These are phyloP conservation scores for Venturia carpophila DNA, from an alignment of 2,329 filamentous ascomycete species.

Conservation along the genomic window DNA sequence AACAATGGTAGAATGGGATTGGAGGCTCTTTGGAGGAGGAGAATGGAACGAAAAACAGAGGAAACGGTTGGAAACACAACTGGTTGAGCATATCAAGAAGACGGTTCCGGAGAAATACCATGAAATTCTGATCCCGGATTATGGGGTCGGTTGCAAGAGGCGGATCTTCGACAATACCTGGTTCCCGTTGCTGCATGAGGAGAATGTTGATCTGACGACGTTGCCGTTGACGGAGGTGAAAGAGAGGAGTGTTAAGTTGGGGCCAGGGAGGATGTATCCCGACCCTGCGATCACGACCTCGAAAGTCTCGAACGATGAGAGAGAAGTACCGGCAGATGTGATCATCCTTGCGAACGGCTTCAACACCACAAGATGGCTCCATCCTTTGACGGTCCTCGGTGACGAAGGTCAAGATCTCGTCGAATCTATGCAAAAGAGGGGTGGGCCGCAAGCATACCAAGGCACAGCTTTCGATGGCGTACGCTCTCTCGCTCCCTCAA, in stretches of 20 bases:
- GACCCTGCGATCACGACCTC: constrained; percentile 9
- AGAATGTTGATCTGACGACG: constrained; percentile 48
- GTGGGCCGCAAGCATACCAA: constrained; percentile 56
- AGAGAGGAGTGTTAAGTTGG: constrained; percentile 43
- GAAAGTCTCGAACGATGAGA: constrained; percentile 26
- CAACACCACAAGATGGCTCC: constrained; percentile 47
- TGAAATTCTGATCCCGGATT: constrained; percentile 54
- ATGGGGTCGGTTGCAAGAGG: constrained; percentile 56
- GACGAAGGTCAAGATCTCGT: constrained; percentile 43
- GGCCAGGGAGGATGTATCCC: constrained; percentile 43
- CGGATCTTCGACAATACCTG: constrained; percentile 53
- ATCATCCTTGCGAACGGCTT: constrained; percentile 58
- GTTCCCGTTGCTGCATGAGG: constrained; percentile 44
- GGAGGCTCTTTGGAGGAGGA: constrained; percentile 40
- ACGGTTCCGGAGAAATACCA: constrained; percentile 53
- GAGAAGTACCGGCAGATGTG: constrained; percentile 48
- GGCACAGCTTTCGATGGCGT: constrained; percentile 46
- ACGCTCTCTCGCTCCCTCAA: constrained; percentile 28
- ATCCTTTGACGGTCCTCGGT: constrained; percentile 47
- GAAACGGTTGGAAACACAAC: constrained; percentile 35
- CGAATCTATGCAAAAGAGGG: constrained; percentile 50
- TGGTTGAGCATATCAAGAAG: constrained; percentile 40
- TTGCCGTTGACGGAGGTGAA: constrained; percentile 43
- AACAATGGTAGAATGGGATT: constrained; percentile 37
- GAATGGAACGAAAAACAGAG: constrained; percentile 33